phyloP scores from a whole-genome alignment of 495 filamentous ascomycete genomes.

The Massariosphaeria phaeospora region DNA sequence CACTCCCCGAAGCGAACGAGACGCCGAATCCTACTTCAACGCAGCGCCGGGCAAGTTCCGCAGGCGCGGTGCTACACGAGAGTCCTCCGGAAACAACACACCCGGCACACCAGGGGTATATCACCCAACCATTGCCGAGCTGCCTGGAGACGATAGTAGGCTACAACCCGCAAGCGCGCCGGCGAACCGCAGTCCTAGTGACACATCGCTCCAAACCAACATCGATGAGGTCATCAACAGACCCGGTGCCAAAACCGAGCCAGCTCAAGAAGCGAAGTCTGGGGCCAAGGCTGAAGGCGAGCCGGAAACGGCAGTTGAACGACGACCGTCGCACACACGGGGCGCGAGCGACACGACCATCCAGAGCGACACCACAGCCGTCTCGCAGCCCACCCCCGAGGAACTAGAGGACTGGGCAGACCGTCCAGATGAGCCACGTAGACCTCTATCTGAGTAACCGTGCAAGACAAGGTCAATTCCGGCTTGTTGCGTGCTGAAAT shows the following conservation, averaged over 20 bases:
- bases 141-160: conserved; percentile 22
- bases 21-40: background rate
- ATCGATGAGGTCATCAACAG: conserved; percentile 12
- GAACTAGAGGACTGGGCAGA: conserved; percentile 17
- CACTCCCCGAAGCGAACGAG: background rate
- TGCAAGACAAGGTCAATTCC: no score
- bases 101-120: conserved; percentile 6
- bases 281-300: background rate
- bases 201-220: background rate
- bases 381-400: conserved; percentile 17
- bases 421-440: background rate
- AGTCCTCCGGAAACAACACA: conserved; percentile 19
- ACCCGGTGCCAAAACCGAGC: background rate
- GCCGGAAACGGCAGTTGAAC: background rate
- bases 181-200: conserved; percentile 15
- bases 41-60: background rate
- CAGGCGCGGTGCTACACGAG: conserved; percentile 21
- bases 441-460: conserved; percentile 22
- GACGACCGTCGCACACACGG: conserved; percentile 5
- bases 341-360: conserved; percentile 20
- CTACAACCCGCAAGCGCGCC: background rate
- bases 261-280: no score
- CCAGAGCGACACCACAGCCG: conserved; percentile 17
- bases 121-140: conserved; percentile 4
- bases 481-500: no score